Base-by-base conservation (phyloP, 441 rosid species). In the Erodium moschatum region DNA sequence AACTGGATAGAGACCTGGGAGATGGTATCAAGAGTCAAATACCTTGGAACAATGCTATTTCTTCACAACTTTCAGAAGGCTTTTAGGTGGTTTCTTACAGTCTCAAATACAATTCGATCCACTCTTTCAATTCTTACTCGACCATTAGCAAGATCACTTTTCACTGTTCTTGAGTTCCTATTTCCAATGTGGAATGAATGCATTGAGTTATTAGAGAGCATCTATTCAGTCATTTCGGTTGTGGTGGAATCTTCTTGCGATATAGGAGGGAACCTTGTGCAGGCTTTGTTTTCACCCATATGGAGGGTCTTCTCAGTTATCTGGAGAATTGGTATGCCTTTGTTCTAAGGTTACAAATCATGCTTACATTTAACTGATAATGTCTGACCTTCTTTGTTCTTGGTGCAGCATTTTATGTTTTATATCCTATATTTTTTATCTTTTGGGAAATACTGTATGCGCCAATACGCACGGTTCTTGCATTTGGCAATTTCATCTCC, bases 1-100 rank as follows among this genome's bases (percentile, higher is more conserved):
- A 91, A 91, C 73, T 89, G 99, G 99, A 75, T 89, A 74, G 99
- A 91, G 74, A 91, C 90, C 29, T 91, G 97, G 97, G 99, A 94
- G 80, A 91, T 91, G 99, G 92, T 85, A 10, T 86, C 97, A 3
- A 84, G 97, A 73, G 91, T 94, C 74, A 85, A 84, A 78, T 94
- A 94, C 85, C 75, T 94, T 79, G 99, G 99, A 73, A 94, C 99
- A 16, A 94, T 94, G 97, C 81, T 94, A 67, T 91, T 94, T 83
- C 86, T 94, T 64, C 99, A 91, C 63, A 89, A 94, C 67, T 83
- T 80, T 80, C 83, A 94, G 89, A 94, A 94, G 88, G 94, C 96
- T 65, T 77, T 89, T 72, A 76, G 76, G 62, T 88, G 90, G 91
- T 73, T 82, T 75, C 72, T 91, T 60, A 77, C 78, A 7, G 77